Conservation (phyloP, 1,284 basidiomycete species). For the Cystodermella granulosa region DNA sequence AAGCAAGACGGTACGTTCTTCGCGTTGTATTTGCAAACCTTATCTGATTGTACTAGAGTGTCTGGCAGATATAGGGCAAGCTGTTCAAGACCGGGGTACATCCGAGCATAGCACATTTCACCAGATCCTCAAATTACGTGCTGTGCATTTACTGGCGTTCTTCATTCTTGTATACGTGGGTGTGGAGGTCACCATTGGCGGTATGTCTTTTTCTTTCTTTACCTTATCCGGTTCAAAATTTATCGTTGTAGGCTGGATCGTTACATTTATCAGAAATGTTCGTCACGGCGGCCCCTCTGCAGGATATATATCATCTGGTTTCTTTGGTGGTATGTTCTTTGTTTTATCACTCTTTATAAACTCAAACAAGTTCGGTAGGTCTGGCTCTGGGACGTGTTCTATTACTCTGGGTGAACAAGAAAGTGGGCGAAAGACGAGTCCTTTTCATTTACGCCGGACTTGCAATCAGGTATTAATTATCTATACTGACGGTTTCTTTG, state of each 20-base stretch:
- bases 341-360: background rate
- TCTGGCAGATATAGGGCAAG: constrained; percentile 40
- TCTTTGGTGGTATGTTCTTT: constrained; percentile 43
- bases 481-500: background rate
- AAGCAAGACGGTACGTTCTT: constrained; percentile 45
- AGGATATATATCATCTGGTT: constrained; percentile 53
- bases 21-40: background rate
- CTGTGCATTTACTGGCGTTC: constrained; percentile 56
- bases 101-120: constrained; percentile 46
- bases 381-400: constrained; percentile 54
- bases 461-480: constrained; percentile 46
- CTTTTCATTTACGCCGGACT: constrained; percentile 51
- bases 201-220: constrained; percentile 26
- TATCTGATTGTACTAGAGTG: constrained; percentile 32
- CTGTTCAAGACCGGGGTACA: constrained; percentile 31
- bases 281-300: constrained; percentile 45
- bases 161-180: constrained; percentile 68
- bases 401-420: constrained; percentile 56
- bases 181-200: constrained; percentile 61
- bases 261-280: constrained; percentile 52
- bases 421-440: constrained; percentile 50
- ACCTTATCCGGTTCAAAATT: background rate
- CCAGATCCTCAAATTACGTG: constrained; percentile 51
- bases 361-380: constrained; percentile 30
- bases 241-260: constrained; percentile 48